Evolutionary conservation across 2,329 filamentous ascomycete species (phyloP), one percentile per base, ranked within the genome.

Genomic region (Epichloe bromicola): DNA sequence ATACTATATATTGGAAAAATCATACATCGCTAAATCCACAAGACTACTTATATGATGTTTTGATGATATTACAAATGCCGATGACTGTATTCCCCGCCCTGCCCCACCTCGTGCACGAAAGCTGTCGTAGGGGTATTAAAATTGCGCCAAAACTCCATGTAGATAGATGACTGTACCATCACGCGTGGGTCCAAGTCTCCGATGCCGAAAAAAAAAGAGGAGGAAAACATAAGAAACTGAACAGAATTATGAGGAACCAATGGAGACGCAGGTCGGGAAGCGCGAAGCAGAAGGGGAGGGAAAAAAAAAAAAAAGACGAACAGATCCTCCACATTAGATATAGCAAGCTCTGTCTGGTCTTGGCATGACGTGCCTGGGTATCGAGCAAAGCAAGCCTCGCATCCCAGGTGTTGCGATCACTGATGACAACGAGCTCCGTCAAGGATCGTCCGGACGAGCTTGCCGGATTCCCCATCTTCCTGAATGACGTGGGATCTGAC

Each of bases 61-160:
- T 11, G 26, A 10, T 44, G 14, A 34, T 46, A 41, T 49, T 44
- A 51, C 52, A 51, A 39, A 51, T 53, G 17, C 36, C 37, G 19
- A 38, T 49, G 30, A 49, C 46, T 39, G 17, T 26, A 43, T 5
- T 38, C n/a, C n/a, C 30, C 20, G 46, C 39, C 39, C 39, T 39
- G 47, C 26, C 5, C 38, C 46, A 36, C 39, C 30, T 44, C 17
- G 30, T 39, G 40, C 23, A 40, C 20, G 37, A 4, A 20, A 36
- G 19, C 12, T 11, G 19, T 8, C 14, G 34, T n/a, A 30, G n/a
- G 17, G 26, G 26, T 30, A 8, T 12, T n/a, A n/a, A 42, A 20
- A 26, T 44, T 33, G 40, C 48, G 33, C 48, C 46, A 34, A 42
- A 49, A 44, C 48, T 30, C 48, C 48, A 10, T 11, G 26, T 30